Conservation (phyloP, 2,329 filamentous ascomycete species). For the Thermochaetoides dissita region DNA sequence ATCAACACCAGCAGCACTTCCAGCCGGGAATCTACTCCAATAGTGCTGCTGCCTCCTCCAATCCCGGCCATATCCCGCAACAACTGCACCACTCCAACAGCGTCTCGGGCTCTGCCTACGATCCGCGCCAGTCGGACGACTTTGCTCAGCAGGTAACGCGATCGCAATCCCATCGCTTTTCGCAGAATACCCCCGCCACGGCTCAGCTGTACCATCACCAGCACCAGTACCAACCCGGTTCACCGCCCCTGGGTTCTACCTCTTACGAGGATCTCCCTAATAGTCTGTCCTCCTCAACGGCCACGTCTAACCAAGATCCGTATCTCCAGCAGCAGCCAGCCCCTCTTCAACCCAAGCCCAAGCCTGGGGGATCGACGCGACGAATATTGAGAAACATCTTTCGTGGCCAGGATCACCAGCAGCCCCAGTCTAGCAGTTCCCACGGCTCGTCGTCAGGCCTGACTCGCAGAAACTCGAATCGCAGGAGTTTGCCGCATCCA, state of each 20-base stretch:
- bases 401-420: constrained; percentile 15
- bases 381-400: constrained; percentile 27
- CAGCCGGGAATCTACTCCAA: constrained; percentile 11
- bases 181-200: constrained; percentile 13
- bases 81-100: constrained; percentile 27
- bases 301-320: too few species aligned
- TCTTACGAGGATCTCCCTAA: constrained; percentile 13
- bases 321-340: constrained; percentile 11
- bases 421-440: constrained; percentile 19
- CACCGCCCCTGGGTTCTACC: constrained; percentile 7
- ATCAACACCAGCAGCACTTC: constrained; percentile 1
- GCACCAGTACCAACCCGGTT: constrained; percentile 5
- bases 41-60: constrained; percentile 17
- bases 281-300: background rate
- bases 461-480: constrained; percentile 42
- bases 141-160: constrained; percentile 35
- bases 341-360: constrained; percentile 14
- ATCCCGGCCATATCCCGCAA: constrained; percentile 21
- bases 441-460: constrained; percentile 38
- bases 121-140: constrained; percentile 23
- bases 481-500: constrained; percentile 33
- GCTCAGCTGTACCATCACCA: constrained; percentile 3
- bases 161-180: constrained; percentile 38
- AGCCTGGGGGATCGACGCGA: too few species aligned
- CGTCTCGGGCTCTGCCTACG: constrained; percentile 16